Evolutionary conservation across 2,329 filamentous ascomycete genomes (phyloP).

Genomic region (Blastomyces gilchristii): DNA sequence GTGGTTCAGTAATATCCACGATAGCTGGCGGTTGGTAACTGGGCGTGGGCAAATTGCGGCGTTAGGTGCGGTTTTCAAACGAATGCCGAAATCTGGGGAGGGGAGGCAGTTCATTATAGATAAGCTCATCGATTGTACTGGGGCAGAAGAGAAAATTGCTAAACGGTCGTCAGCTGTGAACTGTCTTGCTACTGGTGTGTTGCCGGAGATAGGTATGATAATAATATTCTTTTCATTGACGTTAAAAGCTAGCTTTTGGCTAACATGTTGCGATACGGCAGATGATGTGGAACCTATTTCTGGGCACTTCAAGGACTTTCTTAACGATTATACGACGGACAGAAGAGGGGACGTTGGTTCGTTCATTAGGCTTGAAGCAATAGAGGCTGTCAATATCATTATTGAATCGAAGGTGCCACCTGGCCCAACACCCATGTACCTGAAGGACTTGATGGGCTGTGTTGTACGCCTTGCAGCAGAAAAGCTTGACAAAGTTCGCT

Average conservation of each 20-base stretch:
- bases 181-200: constrained; percentile 28
- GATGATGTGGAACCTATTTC: constrained; percentile 24
- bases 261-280: constrained; percentile 12
- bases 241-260: not conserved
- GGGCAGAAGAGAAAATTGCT: constrained; percentile 31
- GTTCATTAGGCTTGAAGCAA: constrained; percentile 67
- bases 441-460: constrained; percentile 28
- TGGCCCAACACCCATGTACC: constrained; percentile 12
- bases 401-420: constrained; percentile 18
- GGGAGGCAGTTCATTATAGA: constrained; percentile 24
- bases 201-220: constrained; percentile 30
- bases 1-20: constrained; percentile 33
- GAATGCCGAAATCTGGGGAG: constrained; percentile 19
- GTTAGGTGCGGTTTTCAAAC: constrained; percentile 32
- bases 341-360: constrained; percentile 85
- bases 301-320: constrained; percentile 27
- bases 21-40: constrained; percentile 29
- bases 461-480: constrained; percentile 66
- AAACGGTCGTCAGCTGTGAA: constrained; percentile 34
- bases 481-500: constrained; percentile 78
- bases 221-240: not conserved
- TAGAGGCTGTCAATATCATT: constrained; percentile 49
- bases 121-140: constrained; percentile 27
- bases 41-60: constrained; percentile 37
- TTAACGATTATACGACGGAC: constrained; percentile 87